These are phyloP conservation scores for Plasmodium vivax DNA, from an alignment of 169 alveolate genomes.

Conservation along the genomic window DNA sequence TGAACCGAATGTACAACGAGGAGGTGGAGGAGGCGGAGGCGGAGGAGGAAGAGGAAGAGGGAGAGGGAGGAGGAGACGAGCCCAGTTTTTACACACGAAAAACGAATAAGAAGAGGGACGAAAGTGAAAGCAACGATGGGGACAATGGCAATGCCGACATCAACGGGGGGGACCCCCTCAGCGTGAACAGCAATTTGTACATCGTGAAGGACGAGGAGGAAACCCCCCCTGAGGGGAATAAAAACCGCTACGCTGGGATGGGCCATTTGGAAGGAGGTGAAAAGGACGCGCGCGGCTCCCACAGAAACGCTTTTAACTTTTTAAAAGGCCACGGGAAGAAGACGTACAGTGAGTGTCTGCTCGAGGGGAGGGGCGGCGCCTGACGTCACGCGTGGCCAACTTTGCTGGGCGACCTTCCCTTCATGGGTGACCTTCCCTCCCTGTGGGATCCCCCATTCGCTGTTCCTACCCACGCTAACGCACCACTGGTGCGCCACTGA, in stretches of 20 bases:
- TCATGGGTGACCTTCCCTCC: too few relatives aligned
- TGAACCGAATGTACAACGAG: conserved; percentile 17
- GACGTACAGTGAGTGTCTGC: conserved; percentile 7
- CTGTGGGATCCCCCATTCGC: too few relatives aligned
- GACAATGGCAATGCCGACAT: not conserved
- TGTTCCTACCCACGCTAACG: not conserved
- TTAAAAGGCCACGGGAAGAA: conserved; percentile 2
- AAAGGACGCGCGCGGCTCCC: not conserved
- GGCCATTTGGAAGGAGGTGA: not conserved
- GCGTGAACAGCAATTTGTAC: not conserved
- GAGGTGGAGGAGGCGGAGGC: not conserved
- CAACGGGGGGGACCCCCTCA: not conserved
- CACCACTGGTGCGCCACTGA: too few relatives aligned
- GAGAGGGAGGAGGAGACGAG: not conserved
- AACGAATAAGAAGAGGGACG: not conserved
- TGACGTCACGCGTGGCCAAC: not conserved
- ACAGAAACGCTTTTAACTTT: conserved; percentile 15
- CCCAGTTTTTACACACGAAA: not conserved
- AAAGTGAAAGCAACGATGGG: not conserved
- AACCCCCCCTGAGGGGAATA: not conserved
- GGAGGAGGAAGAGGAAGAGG: too few relatives aligned
- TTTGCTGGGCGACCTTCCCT: too few relatives aligned
- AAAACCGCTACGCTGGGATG: not conserved
- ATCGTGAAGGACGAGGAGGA: not conserved
- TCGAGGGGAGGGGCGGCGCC: not conserved